These are phyloP conservation scores for Leccinum subtestaceum DNA, from an alignment of 768 basidiomycete genomes.

Conservation along the genomic window DNA sequence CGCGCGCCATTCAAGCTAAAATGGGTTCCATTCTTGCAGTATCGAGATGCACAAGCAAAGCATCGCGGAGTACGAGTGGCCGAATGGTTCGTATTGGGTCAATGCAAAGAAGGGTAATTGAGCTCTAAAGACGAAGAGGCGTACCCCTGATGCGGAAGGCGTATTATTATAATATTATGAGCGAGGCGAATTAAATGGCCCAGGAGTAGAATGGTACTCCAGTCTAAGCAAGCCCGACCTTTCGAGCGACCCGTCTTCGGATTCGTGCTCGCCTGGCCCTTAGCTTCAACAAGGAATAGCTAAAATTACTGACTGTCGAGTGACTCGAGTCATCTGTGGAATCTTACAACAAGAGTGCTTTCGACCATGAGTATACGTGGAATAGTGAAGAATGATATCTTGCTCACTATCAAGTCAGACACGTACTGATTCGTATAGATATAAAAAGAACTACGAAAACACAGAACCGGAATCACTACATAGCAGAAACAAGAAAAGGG, in stretches of 20 bases:
- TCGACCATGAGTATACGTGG: constrained; percentile 2
- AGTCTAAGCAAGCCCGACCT: not conserved
- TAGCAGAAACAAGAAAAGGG: constrained; percentile 25
- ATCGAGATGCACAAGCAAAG: constrained; percentile 86
- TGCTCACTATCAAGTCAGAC: constrained; percentile 7
- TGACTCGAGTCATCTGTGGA: not conserved
- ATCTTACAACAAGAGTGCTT: constrained; percentile 5
- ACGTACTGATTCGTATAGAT: constrained; percentile 22
- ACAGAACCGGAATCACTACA: constrained; percentile 21
- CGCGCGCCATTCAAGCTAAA: not conserved
- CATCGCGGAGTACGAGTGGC: constrained; percentile 84
- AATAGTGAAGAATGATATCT: constrained; percentile 6
- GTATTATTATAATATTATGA: constrained; percentile 1
- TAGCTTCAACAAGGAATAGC: not conserved
- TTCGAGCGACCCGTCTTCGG: not conserved
- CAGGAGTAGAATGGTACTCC: not conserved
- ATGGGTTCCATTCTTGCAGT: constrained; percentile 35
- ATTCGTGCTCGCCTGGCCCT: not conserved
- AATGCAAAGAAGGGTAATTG: constrained; percentile 3
- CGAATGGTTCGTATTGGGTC: constrained; percentile 52
- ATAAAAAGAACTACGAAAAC: constrained; percentile 14
- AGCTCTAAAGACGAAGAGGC: constrained; percentile 1
- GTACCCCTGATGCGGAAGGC: not conserved
- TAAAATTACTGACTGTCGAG: not conserved
- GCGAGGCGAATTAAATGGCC: not conserved